Base-by-base conservation (phyloP, 2,329 filamentous ascomycete species). In the Aureobasidium zeae region DNA sequence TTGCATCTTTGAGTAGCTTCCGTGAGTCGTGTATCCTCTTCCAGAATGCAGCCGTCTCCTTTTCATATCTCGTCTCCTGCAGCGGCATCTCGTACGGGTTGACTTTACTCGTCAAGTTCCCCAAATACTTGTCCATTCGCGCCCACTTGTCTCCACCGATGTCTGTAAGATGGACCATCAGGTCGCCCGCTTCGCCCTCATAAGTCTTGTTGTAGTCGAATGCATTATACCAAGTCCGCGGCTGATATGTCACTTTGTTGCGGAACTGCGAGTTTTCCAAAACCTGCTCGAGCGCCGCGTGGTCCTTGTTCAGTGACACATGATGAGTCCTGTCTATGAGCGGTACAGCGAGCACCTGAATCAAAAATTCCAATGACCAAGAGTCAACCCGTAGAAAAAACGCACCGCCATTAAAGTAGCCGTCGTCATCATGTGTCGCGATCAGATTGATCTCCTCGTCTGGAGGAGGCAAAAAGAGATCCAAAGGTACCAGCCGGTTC, bases 121-220 rank as follows among this genome's bases (percentile, higher is more conserved):
- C 46, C 15, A 58, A 20, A 12, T 48, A 54, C 20, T 49, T 48
- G 8, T 44, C 34, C 49, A 58, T 52, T 5, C 33, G 41, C 26
- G 42, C 44, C 52, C 55, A 54, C 32, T 53, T 46, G 21, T 51
- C 44, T 29, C 51, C 51, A 15, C 49, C 47, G 10, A 55, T 39
- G 17, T 48, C 47, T 9, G 52, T 50, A 33, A 59, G 53, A 24
- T 53, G 52, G 5, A 48, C 46, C 22, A 53, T 44, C 35, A 58
- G 56, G 41, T 61, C 56, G 8, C 59, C 56, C 21, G 52, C 51
- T 30, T 46, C 54, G 50, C 4, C 51, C 55, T 51, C 46, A 22
- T 42, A 48, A 6, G 20, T 49, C 22, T 24, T 35, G 2, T 68
- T 70, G 3, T 70, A 54, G 19, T 50, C 43, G 21, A 49, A 53